Percentiles rank a stretch among this genome's conserved stretches.
These are phyloP conservation scores for Scheffersomyces titani DNA, from an alignment of 1,139 yeast genomes.

Conservation along the genomic window DNA sequence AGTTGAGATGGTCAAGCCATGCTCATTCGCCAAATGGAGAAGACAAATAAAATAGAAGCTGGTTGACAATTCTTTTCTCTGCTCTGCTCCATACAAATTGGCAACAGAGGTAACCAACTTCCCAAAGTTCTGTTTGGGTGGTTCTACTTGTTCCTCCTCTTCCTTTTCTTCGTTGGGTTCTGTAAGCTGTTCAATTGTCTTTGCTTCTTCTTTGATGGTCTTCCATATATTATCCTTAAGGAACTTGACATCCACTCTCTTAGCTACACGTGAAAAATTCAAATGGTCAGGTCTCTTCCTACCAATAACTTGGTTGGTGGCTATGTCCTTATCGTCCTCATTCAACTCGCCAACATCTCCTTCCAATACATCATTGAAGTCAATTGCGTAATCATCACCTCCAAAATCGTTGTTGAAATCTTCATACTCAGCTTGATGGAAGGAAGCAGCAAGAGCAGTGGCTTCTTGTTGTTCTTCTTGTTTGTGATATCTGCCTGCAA, in stretches of 20 bases:
- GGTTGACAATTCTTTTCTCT: slow-evolving; percentile 25
- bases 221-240: slow-evolving; percentile 87
- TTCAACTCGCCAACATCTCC: slow-evolving; percentile 21
- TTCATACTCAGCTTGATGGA: slow-evolving; percentile 48
- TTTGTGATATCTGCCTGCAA: slow-evolving; percentile 67
- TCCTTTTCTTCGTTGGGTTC: neutral
- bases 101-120: slow-evolving; percentile 50
- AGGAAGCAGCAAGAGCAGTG: slow-evolving; percentile 40
- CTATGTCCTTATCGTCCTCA: slow-evolving; percentile 15
- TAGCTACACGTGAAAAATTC: slow-evolving; percentile 77
- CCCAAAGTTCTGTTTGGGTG: slow-evolving; percentile 37
- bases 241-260: slow-evolving; percentile 77
- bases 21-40: slow-evolving; percentile 30
- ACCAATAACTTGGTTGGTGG: slow-evolving; percentile 11
- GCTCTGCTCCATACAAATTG: slow-evolving; percentile 51
- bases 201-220: slow-evolving; percentile 34
- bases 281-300: slow-evolving; percentile 60
- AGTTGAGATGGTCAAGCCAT: slow-evolving; percentile 48
- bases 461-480: slow-evolving; percentile 37
- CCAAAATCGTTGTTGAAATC: slow-evolving; percentile 42
- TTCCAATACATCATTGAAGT: slow-evolving; percentile 47
- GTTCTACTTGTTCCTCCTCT: slow-evolving; percentile 4
- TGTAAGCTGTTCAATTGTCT: slow-evolving; percentile 10
- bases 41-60: slow-evolving; percentile 30
- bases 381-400: slow-evolving; percentile 43